A percentile compares a stretch with the other conserved stretches of the same genome.
These are phyloP conservation scores for Trametes polyzona DNA, from an alignment of 1,284 basidiomycete species.

Conservation along the genomic window DNA sequence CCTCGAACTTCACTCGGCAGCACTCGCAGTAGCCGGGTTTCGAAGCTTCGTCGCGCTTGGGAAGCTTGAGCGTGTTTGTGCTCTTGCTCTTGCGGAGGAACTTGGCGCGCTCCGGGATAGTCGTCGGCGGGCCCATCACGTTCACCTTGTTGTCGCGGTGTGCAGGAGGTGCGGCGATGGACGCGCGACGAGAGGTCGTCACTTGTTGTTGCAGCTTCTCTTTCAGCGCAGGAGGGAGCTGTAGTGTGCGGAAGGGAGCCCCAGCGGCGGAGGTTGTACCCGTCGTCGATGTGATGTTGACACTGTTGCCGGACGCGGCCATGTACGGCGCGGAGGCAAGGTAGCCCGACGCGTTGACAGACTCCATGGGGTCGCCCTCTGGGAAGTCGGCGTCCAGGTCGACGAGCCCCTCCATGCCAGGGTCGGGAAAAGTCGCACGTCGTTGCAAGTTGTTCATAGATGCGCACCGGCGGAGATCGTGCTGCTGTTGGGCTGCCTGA, in stretches of 20 bases:
- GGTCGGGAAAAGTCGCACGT: constrained; percentile 41
- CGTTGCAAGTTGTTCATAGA: constrained; percentile 80
- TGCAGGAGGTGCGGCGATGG: constrained; percentile 34
- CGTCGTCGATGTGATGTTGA: constrained; percentile 87
- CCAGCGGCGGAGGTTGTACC: constrained; percentile 83
- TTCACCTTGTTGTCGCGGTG: constrained; percentile 45
- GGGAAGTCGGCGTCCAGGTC: constrained; percentile 50
- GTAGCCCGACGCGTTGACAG: constrained; percentile 71
- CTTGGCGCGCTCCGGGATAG: constrained; percentile 54
- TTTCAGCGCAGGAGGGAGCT: constrained; percentile 56
- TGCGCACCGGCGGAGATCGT: constrained; percentile 74
- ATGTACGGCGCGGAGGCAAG: constrained; percentile 69
- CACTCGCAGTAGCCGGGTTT: constrained; percentile 99
- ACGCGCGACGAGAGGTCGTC: constrained; percentile 59
- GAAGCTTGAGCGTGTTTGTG: constrained; percentile 73
- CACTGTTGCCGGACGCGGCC: constrained; percentile 95
- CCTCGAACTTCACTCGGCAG: constrained; percentile 89
- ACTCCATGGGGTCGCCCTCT: constrained; percentile 53
- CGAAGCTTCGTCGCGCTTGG: constrained; percentile 80
- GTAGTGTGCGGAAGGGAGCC: constrained; percentile 45
- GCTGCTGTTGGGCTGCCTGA: constrained; percentile 39
- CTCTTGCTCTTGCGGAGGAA: constrained; percentile 75
- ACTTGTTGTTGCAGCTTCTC: constrained; percentile 67
- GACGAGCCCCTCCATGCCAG: constrained; percentile 39
- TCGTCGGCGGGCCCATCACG: constrained; percentile 68